Evolutionary conservation across 1,139 yeast species (phyloP), one percentile per base, ranked within the genome.

Genomic region (Yamadazyma trypodendri): DNA sequence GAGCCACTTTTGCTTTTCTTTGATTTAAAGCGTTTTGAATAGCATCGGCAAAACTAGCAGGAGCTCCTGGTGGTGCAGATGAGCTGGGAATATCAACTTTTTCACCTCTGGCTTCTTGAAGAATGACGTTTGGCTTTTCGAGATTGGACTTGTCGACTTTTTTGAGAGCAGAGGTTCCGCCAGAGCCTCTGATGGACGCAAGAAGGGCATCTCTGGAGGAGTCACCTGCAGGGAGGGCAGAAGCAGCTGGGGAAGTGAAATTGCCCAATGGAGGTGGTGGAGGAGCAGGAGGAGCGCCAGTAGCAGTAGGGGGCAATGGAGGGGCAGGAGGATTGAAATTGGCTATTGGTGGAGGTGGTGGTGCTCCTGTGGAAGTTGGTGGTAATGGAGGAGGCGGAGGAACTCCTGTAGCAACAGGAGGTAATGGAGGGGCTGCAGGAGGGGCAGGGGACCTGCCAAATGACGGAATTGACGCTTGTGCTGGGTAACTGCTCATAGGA

Each of bases 121-220:
- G 61, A 27, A 85, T 53, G 0, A 76, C 87, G 37, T 81, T 81
- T 3, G 96, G 96, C 45, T 71, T 75, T 29, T 90, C 97, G 35
- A 89, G 65, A 50, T 84, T 90, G 0, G 88, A 63, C 60, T 89
- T 90, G 58, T 92, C 97, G 4, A 84, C 84, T 57, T 83, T 86
- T 46, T 72, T 79, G 46, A 90, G 72, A 3, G 77, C 56, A 0
- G 82, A 82, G 10, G 89, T 37, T 35, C 88, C 87, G 37, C 89
- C 88, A 0, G 95, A 81, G 24, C 83, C 78, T 52, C 96, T 74
- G 49, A 90, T 92, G 0, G 97, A 87, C 0, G 95, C 88, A 41
- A 92, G 64, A 32, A 92, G 72, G 0, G 96, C 96, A 58, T 86
- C 95, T 51, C 96, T 72, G 0, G 81, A 81, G 1, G 70, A 65